Percentiles rank a stretch among this genome's conserved stretches.
These are phyloP conservation scores for Albatrellus ellisii DNA, from an alignment of 768 basidiomycete species.

Conservation along the genomic window DNA sequence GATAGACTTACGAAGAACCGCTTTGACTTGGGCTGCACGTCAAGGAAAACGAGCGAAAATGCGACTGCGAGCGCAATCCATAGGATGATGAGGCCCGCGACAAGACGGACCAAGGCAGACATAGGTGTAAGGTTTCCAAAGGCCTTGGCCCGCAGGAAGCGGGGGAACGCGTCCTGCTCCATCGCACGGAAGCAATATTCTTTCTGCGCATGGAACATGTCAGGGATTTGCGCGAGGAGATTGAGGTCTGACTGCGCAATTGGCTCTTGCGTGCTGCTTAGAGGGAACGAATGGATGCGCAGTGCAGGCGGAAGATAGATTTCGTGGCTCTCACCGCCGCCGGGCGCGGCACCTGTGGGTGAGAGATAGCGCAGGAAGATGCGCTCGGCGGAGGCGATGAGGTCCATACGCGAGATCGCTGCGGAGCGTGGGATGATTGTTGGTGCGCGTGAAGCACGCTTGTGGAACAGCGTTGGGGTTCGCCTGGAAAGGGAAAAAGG, in stretches of 20 bases:
- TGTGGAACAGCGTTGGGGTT: slow-evolving; percentile 65
- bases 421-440: slow-evolving; percentile 87
- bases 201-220: slow-evolving; percentile 96
- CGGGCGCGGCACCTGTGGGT: slow-evolving; percentile 59
- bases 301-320: slow-evolving; percentile 93
- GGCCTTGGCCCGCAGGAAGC: slow-evolving; percentile 94
- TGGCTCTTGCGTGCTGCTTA: slow-evolving; percentile 32
- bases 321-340: slow-evolving; percentile 86
- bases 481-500: slow-evolving; percentile 68
- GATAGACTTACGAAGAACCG: slow-evolving; percentile 78
- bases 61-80: slow-evolving; percentile 93
- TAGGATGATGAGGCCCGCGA: slow-evolving; percentile 70
- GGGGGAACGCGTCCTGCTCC: slow-evolving; percentile 90
- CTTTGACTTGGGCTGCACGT: slow-evolving; percentile 84
- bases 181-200: slow-evolving; percentile 94
- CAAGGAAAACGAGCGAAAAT: slow-evolving; percentile 88
- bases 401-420: slow-evolving; percentile 81
- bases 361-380: slow-evolving; percentile 93
- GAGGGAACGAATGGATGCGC: slow-evolving; percentile 83
- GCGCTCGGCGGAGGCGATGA: slow-evolving; percentile 89
- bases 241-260: slow-evolving; percentile 39
- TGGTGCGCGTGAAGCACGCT: slow-evolving; percentile 78
- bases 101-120: slow-evolving; percentile 75
- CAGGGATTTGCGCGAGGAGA: slow-evolving; percentile 82
- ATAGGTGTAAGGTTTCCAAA: slow-evolving; percentile 95